phyloP scores from a whole-genome alignment of 306 rosid species.

The Gastrolobium bilobum region DNA sequence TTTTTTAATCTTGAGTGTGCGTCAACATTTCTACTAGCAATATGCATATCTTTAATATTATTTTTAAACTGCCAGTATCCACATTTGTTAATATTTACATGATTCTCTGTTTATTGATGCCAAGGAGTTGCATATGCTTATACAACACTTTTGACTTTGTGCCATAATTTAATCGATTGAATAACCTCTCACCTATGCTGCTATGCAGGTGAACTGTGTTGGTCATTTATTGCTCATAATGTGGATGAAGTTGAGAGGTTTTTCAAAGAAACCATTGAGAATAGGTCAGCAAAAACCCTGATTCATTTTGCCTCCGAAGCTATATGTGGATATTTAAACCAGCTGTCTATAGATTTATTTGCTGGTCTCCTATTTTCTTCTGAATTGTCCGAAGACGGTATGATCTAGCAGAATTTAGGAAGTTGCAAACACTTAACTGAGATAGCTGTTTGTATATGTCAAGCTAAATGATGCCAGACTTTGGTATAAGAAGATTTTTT shows the following conservation, averaged over 20 bases:
- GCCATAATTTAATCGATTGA: slow-evolving; percentile 21
- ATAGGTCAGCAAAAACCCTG: slow-evolving; percentile 65
- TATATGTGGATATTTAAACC: slow-evolving; percentile 27
- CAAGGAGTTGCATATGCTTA: slow-evolving; percentile 29
- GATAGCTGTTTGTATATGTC: slow-evolving; percentile 29
- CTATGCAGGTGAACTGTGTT: slow-evolving; percentile 82
- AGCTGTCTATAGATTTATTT: neutral
- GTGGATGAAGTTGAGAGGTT: slow-evolving; percentile 86
- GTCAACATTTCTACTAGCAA: slow-evolving; percentile 9
- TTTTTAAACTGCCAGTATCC: slow-evolving; percentile 3
- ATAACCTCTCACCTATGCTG: slow-evolving; percentile 37
- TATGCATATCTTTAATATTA: slow-evolving; percentile 1
- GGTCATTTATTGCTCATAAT: slow-evolving; percentile 79
- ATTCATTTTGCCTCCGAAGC: slow-evolving; percentile 16
- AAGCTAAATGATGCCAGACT: slow-evolving; percentile 14
- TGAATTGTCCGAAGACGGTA: slow-evolving; percentile 10
- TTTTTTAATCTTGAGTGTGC: slow-evolving; percentile 12
- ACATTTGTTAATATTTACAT: slow-evolving; percentile 37
- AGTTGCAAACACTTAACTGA: slow-evolving; percentile 5
- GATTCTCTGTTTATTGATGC: slow-evolving; percentile 16
- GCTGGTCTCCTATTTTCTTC: neutral
- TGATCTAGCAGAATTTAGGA: slow-evolving; percentile 39
- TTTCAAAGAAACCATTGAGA: slow-evolving; percentile 89
- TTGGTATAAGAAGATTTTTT: neutral
- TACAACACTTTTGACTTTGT: slow-evolving; percentile 31